phyloP scores from a whole-genome alignment of 331 rosid species.

The Pyrus hybrid region DNA sequence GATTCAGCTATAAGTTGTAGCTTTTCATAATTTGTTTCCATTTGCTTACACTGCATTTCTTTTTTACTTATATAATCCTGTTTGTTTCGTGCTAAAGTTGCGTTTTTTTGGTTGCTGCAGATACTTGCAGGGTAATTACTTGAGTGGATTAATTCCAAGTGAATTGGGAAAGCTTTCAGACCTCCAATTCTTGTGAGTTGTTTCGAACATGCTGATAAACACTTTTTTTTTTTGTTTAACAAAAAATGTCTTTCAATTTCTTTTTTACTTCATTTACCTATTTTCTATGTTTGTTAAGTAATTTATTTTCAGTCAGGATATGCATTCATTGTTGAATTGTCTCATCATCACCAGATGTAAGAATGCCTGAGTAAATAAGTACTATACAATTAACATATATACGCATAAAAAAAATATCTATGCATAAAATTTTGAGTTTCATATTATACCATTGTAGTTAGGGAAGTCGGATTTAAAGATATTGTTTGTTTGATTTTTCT shows the following conservation, averaged over 20 bases:
- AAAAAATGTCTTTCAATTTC: background rate
- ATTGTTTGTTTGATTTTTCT: background rate
- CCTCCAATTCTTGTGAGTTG: constrained; percentile 69
- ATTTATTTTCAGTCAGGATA: background rate
- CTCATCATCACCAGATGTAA: background rate
- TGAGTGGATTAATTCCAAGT: constrained; percentile 71
- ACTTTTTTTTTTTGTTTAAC: background rate
- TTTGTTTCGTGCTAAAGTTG: constrained; percentile 14
- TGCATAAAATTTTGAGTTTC: background rate
- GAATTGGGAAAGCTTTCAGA: constrained; percentile 78
- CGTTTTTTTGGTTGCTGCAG: constrained; percentile 38
- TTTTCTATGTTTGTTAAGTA: background rate
- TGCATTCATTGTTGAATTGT: background rate
- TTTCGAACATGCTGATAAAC: constrained; percentile 6
- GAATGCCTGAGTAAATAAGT: background rate
- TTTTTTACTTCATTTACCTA: background rate
- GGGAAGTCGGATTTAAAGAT: background rate
- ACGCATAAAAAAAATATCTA: too few species aligned
- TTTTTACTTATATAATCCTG: constrained; percentile 1
- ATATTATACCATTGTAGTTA: background rate
- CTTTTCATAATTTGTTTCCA: background rate
- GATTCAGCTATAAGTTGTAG: background rate
- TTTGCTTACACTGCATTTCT: background rate
- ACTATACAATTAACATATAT: too few species aligned
- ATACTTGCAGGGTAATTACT: constrained; percentile 92